Conservation (phyloP, 768 basidiomycete species). For the Boletus fagicola region DNA sequence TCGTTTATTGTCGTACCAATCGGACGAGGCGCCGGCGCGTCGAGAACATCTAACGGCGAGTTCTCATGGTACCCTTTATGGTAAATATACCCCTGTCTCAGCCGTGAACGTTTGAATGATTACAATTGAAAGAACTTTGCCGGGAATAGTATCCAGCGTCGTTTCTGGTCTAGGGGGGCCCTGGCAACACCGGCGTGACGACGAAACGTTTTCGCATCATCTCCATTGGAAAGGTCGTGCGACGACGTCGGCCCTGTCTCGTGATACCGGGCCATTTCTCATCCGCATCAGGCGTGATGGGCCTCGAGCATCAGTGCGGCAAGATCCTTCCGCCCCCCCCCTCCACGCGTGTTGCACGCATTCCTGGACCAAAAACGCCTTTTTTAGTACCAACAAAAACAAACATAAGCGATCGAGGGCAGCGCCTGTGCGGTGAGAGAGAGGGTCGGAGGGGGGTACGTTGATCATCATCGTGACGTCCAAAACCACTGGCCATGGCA, state of each 20-base stretch:
- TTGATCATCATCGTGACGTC: too few species aligned
- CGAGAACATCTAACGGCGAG: neutral
- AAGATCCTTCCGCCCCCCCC: neutral
- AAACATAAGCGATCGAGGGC: neutral
- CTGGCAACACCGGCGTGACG: neutral
- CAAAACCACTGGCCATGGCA: too few species aligned
- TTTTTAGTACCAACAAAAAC: too few species aligned
- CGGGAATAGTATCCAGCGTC: neutral
- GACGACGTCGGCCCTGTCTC: too few species aligned
- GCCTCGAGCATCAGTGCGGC: neutral
- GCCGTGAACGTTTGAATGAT: too few species aligned
- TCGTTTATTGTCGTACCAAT: neutral
- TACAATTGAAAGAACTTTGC: too few species aligned
- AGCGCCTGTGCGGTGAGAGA: neutral
- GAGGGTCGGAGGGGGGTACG: neutral
- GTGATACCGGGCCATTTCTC: too few species aligned
- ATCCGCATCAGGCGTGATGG: neutral
- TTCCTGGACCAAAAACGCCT: too few species aligned
- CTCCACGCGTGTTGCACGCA: neutral
- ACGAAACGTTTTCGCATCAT: neutral
- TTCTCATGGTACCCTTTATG: neutral
- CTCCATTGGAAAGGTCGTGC: neutral
- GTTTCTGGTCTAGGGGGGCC: neutral
- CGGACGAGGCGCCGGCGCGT: too few species aligned
- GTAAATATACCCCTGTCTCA: conserved; percentile 8